These are phyloP conservation scores for Didymella segeticola DNA, from an alignment of 2,329 filamentous ascomycete species.

Conservation along the genomic window DNA sequence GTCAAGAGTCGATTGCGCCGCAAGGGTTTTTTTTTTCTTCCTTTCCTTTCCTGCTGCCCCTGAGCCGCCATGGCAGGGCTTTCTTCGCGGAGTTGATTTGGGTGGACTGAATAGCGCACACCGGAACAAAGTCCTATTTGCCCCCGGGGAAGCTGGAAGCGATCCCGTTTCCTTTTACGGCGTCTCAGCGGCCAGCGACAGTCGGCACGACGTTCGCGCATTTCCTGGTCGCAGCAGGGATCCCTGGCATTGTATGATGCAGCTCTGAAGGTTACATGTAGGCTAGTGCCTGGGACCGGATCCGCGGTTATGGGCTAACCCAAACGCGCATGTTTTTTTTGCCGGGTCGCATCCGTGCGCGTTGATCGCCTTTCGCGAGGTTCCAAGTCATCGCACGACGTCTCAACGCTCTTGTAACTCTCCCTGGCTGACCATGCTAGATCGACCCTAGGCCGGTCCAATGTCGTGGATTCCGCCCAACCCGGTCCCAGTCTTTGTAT, in stretches of 20 bases:
- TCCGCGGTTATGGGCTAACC: slow-evolving; percentile 36
- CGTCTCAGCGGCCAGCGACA: slow-evolving; percentile 31
- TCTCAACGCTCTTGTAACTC: slow-evolving; percentile 44
- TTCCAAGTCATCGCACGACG: slow-evolving; percentile 40
- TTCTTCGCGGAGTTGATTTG: slow-evolving; percentile 14
- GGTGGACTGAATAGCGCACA: slow-evolving; percentile 20
- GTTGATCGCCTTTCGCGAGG: slow-evolving; percentile 46
- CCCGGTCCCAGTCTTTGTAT: slow-evolving; percentile 37
- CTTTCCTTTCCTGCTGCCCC: too few species aligned
- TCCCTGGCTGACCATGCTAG: slow-evolving; percentile 42
- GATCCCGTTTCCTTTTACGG: slow-evolving; percentile 36
- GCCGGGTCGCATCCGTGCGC: slow-evolving; percentile 32
- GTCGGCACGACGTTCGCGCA: slow-evolving; percentile 37
- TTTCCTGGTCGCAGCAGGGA: slow-evolving; percentile 24
- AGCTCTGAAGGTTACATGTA: slow-evolving; percentile 13
- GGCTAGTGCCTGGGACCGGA: slow-evolving; percentile 33
- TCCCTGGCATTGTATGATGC: slow-evolving; percentile 18
- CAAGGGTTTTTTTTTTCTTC: too few species aligned
- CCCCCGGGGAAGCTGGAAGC: slow-evolving; percentile 40
- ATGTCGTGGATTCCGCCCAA: slow-evolving; percentile 45
- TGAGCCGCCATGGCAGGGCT: slow-evolving; percentile 31
- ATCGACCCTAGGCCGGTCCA: slow-evolving; percentile 40
- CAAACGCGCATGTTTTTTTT: slow-evolving; percentile 35
- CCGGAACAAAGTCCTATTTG: slow-evolving; percentile 35
- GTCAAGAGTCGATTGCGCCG: slow-evolving; percentile 25